A percentile compares a stretch with the other conserved stretches of the same genome.
Evolutionary conservation across 2,329 filamentous ascomycete species (phyloP).

Genomic region (Teratosphaeria gauchensis): DNA sequence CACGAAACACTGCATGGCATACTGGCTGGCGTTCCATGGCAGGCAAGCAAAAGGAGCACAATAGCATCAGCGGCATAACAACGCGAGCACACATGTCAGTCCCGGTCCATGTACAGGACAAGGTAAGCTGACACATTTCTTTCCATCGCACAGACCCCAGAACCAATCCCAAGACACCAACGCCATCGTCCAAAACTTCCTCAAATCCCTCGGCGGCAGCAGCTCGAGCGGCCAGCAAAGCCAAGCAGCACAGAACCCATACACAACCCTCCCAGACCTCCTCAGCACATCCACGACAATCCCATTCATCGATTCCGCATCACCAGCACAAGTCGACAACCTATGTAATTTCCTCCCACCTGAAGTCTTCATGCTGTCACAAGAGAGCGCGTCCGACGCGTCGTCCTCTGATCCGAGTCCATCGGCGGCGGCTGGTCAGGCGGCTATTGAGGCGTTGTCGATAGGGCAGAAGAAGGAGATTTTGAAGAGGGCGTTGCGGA

Average conservation of each 20-base stretch:
- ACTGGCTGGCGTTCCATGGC: not conserved
- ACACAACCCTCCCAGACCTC: constrained; percentile 78
- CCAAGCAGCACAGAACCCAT: constrained; percentile 51
- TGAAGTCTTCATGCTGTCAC: constrained; percentile 64
- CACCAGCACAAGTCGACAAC: constrained; percentile 56
- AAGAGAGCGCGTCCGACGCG: constrained; percentile 48
- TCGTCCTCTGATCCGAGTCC: constrained; percentile 58
- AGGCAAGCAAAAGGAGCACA: not conserved
- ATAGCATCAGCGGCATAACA: not conserved
- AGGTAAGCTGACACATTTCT: constrained; percentile 12
- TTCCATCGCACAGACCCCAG: constrained; percentile 39
- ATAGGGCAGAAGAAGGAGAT: constrained; percentile 69
- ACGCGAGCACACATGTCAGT: not conserved
- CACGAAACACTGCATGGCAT: not conserved
- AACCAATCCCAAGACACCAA: constrained; percentile 49
- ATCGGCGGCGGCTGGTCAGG: constrained; percentile 50
- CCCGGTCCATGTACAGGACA: not conserved
- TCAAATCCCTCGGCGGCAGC: constrained; percentile 59
- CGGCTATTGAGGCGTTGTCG: constrained; percentile 64
- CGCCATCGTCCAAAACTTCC: constrained; percentile 74
- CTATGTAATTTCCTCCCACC: constrained; percentile 73
- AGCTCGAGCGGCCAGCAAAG: constrained; percentile 20
- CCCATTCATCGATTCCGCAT: constrained; percentile 61
- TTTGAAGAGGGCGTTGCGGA: constrained; percentile 71
- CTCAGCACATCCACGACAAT: constrained; percentile 70